Conservation (phyloP, 768 basidiomycete genomes). For the Pholiota conissans region DNA sequence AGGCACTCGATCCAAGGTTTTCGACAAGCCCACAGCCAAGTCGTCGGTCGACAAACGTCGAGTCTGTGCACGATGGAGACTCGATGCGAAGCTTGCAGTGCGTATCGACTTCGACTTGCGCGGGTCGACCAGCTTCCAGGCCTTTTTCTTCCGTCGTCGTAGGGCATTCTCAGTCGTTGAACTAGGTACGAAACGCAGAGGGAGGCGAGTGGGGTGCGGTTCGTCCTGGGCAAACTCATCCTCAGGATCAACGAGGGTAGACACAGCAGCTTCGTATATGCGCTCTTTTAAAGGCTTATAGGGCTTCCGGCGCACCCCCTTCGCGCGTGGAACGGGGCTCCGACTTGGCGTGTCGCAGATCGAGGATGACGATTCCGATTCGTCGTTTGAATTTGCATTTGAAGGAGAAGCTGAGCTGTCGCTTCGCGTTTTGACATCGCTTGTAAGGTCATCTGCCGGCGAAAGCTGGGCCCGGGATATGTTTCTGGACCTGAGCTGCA, state of each 20-base stretch:
- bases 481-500: slow-evolving; percentile 4
- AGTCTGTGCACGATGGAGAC: slow-evolving; percentile 2
- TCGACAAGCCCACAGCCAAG: slow-evolving; percentile 1
- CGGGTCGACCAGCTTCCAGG: slow-evolving; percentile 33
- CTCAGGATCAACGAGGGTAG: slow-evolving; percentile 33
- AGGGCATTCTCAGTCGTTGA: slow-evolving; percentile 5
- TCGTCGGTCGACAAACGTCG: background rate
- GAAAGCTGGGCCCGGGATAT: background rate
- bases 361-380: slow-evolving; percentile 2
- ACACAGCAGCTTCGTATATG: slow-evolving; percentile 34
- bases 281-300: slow-evolving; percentile 28
- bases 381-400: background rate
- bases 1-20: slow-evolving; percentile 14
- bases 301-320: slow-evolving; percentile 7
- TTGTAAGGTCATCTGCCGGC: background rate
- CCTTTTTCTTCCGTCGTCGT: slow-evolving; percentile 1
- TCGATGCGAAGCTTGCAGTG: slow-evolving; percentile 17
- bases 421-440: background rate
- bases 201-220: slow-evolving; percentile 15
- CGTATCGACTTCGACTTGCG: slow-evolving; percentile 29
- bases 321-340: background rate
- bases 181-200: slow-evolving; percentile 25
- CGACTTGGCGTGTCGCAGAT: background rate
- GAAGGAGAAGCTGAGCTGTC: too few relatives aligned
- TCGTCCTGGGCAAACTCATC: slow-evolving; percentile 16